Conservation (phyloP, 2,329 filamentous ascomycete species). For the Lachnellula suecica region DNA sequence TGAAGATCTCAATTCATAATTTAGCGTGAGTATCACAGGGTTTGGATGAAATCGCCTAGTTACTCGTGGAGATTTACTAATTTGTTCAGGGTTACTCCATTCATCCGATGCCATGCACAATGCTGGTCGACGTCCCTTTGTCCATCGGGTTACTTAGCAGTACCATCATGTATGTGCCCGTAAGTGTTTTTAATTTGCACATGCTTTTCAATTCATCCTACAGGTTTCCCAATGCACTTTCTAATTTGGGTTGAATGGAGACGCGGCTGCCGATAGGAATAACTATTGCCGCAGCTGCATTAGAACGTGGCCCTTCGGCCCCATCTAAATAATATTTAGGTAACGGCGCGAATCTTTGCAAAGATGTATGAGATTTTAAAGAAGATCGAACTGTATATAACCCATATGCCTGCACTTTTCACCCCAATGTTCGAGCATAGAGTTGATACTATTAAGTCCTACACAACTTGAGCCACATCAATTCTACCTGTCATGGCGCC, state of each 20-base stretch:
- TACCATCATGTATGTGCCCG: not conserved
- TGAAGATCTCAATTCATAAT: not conserved
- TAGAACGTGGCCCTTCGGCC: not conserved
- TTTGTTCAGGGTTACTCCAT: not conserved
- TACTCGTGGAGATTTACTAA: not conserved
- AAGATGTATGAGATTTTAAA: not conserved
- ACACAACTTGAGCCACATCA: slow-evolving; percentile 28
- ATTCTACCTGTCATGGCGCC: slow-evolving; percentile 28
- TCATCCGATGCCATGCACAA: not conserved
- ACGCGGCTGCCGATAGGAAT: not conserved
- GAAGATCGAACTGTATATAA: not conserved
- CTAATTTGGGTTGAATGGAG: not conserved
- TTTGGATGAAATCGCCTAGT: not conserved
- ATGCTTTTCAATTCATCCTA: not conserved
- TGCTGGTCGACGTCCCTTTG: not conserved
- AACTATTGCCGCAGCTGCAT: not conserved
- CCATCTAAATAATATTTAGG: not conserved
- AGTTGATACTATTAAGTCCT: slow-evolving; percentile 16
- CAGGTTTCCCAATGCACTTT: not conserved
- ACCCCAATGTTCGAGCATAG: not conserved
- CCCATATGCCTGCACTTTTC: not conserved
- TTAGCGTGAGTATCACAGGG: not conserved
- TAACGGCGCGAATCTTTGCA: not conserved
- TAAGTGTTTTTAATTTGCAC: not conserved
- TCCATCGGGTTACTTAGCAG: not conserved